Evolutionary conservation across 768 basidiomycete genomes (phyloP).

Genomic region (Pleurotus pulmonarius): DNA sequence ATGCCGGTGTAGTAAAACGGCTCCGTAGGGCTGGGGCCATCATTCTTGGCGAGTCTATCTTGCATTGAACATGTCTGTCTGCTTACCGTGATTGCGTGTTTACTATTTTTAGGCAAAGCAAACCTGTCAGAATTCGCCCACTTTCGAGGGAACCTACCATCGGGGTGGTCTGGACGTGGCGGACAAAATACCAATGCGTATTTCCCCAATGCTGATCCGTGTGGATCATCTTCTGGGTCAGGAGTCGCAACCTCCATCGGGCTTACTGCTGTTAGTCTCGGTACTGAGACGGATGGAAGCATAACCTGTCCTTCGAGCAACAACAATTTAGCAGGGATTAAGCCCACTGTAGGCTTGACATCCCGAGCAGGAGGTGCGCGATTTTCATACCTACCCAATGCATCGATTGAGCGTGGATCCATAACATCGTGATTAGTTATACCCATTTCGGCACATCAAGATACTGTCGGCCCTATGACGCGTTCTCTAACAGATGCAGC

Average conservation of each 20-base stretch:
- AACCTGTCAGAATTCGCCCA: constrained; percentile 54
- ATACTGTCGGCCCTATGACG: constrained; percentile 55
- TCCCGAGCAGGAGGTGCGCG: constrained; percentile 53
- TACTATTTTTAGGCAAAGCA: constrained; percentile 48
- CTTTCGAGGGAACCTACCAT: constrained; percentile 40
- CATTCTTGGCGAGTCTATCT: not conserved
- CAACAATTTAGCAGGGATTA: constrained; percentile 57
- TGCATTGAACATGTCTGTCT: not conserved
- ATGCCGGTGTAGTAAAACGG: constrained; percentile 41
- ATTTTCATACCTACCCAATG: not conserved
- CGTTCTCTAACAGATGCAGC: constrained; percentile 53
- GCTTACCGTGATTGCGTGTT: not conserved
- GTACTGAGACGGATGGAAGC: constrained; percentile 52
- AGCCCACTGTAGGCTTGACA: constrained; percentile 57
- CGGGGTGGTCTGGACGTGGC: constrained; percentile 59
- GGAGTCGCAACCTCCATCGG: constrained; percentile 52
- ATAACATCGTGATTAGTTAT: constrained; percentile 31
- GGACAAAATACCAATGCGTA: constrained; percentile 51
- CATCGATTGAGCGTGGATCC: not conserved
- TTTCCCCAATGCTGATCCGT: constrained; percentile 48
- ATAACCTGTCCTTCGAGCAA: constrained; percentile 48
- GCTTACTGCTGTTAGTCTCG: constrained; percentile 42
- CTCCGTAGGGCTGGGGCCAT: constrained; percentile 15
- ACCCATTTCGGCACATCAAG: constrained; percentile 56
- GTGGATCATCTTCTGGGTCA: constrained; percentile 58